Conservation (phyloP, 1,139 yeast genomes). For the Entelexis paramagnoliae region DNA sequence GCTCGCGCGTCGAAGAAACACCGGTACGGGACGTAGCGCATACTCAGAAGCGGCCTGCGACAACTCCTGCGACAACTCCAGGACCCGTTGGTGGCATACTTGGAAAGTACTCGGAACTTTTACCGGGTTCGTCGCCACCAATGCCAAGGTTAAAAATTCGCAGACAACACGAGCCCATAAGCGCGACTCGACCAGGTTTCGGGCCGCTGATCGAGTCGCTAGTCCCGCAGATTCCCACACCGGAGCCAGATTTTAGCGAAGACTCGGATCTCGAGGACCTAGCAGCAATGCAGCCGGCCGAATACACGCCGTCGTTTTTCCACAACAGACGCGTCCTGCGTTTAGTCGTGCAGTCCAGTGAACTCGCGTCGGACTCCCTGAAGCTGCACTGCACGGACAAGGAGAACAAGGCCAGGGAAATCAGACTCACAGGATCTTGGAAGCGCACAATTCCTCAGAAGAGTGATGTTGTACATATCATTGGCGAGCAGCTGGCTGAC, state of each 20-base stretch:
- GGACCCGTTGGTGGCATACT: slow-evolving; percentile 9
- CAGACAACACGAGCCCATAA: neutral
- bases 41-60: neutral
- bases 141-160: slow-evolving; percentile 11
- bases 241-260: neutral
- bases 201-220: too few relatives aligned
- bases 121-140: slow-evolving; percentile 22
- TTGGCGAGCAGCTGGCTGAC: slow-evolving; percentile 24
- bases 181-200: neutral
- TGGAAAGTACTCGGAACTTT: slow-evolving; percentile 16
- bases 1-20: slow-evolving; percentile 5
- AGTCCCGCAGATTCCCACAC: neutral
- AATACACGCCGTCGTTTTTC: slow-evolving; percentile 11
- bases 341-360: slow-evolving; percentile 8
- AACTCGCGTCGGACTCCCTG: neutral
- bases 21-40: neutral
- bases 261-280: slow-evolving; percentile 17
- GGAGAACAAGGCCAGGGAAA: neutral
- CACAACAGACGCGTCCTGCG: slow-evolving; percentile 11
- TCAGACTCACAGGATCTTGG: slow-evolving; percentile 25
- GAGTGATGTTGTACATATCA: slow-evolving; percentile 34
- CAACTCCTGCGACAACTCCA: neutral
- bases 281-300: slow-evolving; percentile 2
- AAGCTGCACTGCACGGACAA: slow-evolving; percentile 8
- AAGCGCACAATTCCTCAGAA: slow-evolving; percentile 20